phyloP scores from a whole-genome alignment of 2,329 filamentous ascomycete genomes.

The Exophiala sp. region DNA sequence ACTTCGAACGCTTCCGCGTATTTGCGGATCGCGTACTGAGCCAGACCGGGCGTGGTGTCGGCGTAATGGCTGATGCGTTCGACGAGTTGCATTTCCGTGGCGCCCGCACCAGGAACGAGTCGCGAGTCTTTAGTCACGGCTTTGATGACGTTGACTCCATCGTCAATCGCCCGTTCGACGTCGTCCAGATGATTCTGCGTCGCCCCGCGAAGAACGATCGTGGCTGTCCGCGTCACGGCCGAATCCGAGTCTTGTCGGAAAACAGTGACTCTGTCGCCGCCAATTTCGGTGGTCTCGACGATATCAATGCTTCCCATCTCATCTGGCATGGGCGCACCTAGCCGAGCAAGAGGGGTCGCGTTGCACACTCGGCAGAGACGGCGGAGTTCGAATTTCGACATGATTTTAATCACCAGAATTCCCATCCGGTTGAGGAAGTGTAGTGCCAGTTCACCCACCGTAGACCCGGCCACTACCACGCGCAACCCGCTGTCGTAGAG shows the following conservation, averaged over 20 bases:
- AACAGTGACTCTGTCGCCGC: constrained; percentile 94
- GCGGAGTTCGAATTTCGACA: constrained; percentile 96
- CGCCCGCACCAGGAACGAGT: constrained; percentile 87
- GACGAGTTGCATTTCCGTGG: constrained; percentile 87
- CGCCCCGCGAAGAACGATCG: constrained; percentile 85
- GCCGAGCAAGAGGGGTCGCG: constrained; percentile 87
- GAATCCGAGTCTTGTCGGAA: constrained; percentile 81
- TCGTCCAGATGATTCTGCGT: constrained; percentile 98
- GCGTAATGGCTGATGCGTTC: constrained; percentile 85
- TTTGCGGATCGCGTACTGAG: constrained; percentile 96
- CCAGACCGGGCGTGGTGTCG: constrained; percentile 85
- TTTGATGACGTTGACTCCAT: constrained; percentile 97
- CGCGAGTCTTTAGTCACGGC: constrained; percentile 90
- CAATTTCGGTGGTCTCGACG: constrained; percentile 95
- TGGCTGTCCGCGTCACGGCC: constrained; percentile 85
- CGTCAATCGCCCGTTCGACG: constrained; percentile 91
- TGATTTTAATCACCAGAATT: constrained; percentile 91
- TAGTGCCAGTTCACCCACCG: constrained; percentile 90
- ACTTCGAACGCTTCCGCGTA: constrained; percentile 97
- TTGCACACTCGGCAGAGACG: constrained; percentile 93
- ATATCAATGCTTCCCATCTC: constrained; percentile 95
- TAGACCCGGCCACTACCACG: constrained; percentile 84
- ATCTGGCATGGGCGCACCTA: constrained; percentile 98
- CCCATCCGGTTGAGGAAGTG: constrained; percentile 98
- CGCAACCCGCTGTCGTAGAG: constrained; percentile 88